These are phyloP conservation scores for Macadamia integrifolia DNA, from an alignment of 164 flowering plant species.

Conservation along the genomic window DNA sequence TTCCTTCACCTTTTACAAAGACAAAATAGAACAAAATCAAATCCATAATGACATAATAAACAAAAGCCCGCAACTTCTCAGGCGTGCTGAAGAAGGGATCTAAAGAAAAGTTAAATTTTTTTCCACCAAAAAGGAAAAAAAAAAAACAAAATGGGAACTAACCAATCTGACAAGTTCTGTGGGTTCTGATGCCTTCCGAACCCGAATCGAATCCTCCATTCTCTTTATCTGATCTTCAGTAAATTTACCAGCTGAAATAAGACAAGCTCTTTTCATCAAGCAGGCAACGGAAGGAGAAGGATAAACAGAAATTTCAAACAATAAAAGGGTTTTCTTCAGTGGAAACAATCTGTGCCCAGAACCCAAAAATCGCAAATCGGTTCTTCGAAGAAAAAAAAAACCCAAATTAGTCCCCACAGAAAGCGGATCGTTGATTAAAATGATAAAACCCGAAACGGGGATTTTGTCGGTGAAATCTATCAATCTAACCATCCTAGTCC, in stretches of 20 bases:
- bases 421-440: no score
- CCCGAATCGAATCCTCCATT: slow-evolving; percentile 78
- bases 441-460: no score
- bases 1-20: slow-evolving; percentile 41
- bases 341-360: no score
- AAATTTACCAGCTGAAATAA: slow-evolving; percentile 48
- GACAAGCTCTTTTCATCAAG: slow-evolving; percentile 1
- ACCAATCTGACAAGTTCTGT: slow-evolving; percentile 67
- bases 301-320: no score
- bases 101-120: not conserved
- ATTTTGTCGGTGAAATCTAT: no score
- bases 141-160: slow-evolving; percentile 5
- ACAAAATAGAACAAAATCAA: not conserved
- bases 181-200: slow-evolving; percentile 67
- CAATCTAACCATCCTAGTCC: no score
- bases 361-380: no score
- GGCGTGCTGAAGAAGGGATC: no score
- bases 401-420: no score
- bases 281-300: no score
- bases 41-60: not conserved
- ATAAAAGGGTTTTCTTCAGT: no score
- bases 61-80: not conserved
- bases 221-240: slow-evolving; percentile 71
- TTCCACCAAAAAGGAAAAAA: not conserved
- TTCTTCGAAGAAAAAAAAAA: no score